Evolutionary conservation across 148 eudicot genomes (phyloP).

Genomic region (Fagopyrum esculentum): DNA sequence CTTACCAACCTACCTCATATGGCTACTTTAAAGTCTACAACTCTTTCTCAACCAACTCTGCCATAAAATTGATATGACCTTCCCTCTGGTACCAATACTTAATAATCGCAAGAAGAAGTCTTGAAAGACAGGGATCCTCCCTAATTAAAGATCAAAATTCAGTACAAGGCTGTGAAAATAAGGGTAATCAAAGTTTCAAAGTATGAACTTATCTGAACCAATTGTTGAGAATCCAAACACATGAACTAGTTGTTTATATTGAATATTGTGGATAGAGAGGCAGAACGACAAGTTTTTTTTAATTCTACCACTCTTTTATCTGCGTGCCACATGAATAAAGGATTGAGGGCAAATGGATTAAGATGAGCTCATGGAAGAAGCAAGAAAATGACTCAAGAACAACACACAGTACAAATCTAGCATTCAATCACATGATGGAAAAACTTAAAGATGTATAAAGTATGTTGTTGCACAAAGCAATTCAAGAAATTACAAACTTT

Average conservation of each 20-base stretch:
- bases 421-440: not conserved
- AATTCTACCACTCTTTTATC: conserved; percentile 9
- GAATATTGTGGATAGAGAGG: conserved; percentile 14
- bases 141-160: conserved; percentile 27
- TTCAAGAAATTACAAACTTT: not conserved
- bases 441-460: not conserved
- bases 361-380: not conserved
- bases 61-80: conserved; percentile 94
- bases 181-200: not conserved
- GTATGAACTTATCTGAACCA: conserved; percentile 4
- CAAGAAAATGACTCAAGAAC: not conserved
- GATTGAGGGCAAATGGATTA: not conserved
- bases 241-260: conserved; percentile 11
- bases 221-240: conserved; percentile 8
- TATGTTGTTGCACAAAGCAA: not conserved
- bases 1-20: conserved; percentile 50
- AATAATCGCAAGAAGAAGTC: conserved; percentile 73
- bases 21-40: conserved; percentile 53
- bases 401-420: not conserved
- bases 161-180: not conserved
- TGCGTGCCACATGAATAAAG: not conserved
- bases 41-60: conserved; percentile 89
- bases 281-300: conserved; percentile 11
- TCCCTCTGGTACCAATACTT: conserved; percentile 93
- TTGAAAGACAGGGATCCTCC: conserved; percentile 64